phyloP scores from a whole-genome alignment of 2,329 filamentous ascomycete species.

The Trichoderma sp. region DNA sequence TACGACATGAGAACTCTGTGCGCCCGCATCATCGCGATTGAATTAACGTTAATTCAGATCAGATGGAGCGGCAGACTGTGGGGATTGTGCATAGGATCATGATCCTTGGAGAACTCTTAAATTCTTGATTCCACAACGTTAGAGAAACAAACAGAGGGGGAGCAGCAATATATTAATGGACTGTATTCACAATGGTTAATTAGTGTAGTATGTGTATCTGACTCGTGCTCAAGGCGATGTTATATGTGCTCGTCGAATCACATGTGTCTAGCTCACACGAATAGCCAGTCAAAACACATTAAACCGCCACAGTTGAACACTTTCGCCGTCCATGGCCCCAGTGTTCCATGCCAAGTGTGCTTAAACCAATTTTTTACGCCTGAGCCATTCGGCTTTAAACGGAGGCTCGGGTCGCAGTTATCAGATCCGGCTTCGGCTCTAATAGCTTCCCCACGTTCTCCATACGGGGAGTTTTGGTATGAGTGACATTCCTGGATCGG shows the following conservation, averaged over 20 bases:
- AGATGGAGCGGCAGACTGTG: neutral
- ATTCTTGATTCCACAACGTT: neutral
- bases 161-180: neutral
- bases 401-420: conserved; percentile 4
- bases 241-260: neutral
- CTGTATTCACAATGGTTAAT: neutral
- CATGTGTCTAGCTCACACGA: neutral
- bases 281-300: neutral
- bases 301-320: neutral
- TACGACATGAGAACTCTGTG: neutral
- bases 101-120: neutral
- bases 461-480: neutral
- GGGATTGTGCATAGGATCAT: neutral
- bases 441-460: conserved; percentile 7
- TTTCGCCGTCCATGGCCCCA: neutral
- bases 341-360: neutral
- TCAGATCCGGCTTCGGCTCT: conserved; percentile 16
- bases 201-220: neutral
- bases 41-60: neutral
- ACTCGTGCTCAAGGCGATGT: neutral
- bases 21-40: neutral
- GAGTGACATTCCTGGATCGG: neutral
- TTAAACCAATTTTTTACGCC: neutral
- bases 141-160: neutral
- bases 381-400: neutral